Evolutionary conservation across 2,329 filamentous ascomycete genomes (phyloP).

Genomic region (Penicillium sumatraense): DNA sequence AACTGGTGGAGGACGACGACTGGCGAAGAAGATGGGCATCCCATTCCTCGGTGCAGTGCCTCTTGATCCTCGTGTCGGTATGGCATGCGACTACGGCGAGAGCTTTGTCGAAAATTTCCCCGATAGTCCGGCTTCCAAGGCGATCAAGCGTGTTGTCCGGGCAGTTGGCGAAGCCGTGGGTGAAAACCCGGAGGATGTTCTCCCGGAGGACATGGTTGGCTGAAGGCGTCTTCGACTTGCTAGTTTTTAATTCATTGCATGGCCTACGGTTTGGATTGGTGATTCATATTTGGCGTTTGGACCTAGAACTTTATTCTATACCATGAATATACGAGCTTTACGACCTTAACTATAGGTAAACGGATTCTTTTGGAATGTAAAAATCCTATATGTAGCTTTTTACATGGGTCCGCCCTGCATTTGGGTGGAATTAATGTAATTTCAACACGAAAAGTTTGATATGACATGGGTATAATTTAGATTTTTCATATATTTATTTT

Average conservation of each 20-base stretch:
- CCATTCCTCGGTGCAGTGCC: conserved; percentile 90
- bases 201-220: conserved; percentile 38
- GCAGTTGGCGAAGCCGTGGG: conserved; percentile 70
- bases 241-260: conserved; percentile 24
- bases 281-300: conserved; percentile 25
- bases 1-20: conserved; percentile 79
- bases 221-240: conserved; percentile 22
- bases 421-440: no score
- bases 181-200: conserved; percentile 59
- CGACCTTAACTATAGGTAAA: neutral
- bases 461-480: no score
- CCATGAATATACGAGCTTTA: conserved; percentile 16
- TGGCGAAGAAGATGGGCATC: conserved; percentile 85
- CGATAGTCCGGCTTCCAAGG: conserved; percentile 85
- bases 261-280: conserved; percentile 23
- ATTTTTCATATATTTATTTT: no score
- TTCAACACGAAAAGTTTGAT: no score
- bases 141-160: conserved; percentile 79
- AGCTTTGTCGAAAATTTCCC: conserved; percentile 95
- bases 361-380: neutral
- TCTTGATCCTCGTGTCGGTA: conserved; percentile 88
- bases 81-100: conserved; percentile 97
- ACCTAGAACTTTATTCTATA: conserved; percentile 24
- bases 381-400: no score
- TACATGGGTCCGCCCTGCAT: no score